Base-by-base conservation (phyloP, 139 green algal genomes). In the Asterochloris sp. region DNA sequence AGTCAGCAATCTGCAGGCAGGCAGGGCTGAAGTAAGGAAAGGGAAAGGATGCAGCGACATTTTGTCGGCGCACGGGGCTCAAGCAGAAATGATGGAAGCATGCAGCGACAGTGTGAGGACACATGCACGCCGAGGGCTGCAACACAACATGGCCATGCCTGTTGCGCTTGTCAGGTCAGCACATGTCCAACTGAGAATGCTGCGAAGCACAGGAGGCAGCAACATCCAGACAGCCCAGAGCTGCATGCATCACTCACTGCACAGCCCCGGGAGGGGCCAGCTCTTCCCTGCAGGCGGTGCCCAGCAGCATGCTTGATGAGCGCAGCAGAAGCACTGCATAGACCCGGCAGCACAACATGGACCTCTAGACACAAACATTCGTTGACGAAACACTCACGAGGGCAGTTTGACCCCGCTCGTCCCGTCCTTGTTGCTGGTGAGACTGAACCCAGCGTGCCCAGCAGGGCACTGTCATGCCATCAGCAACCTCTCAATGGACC, bases 1-100 rank as follows among this genome's bases (percentile, higher is more conserved):
- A 95, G 82, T 95, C 93, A 28, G 88, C 87, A 0, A 81, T 62
- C 77, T 81, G 76, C 60, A 78, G 15, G 38, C 17, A 47, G 16
- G 28, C 23, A 62, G 26, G 19, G 28, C 0, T 14, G 11, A 77
- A 19, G n/a, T 21, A 78, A 24, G 19, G 21, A 21, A 21, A 71
- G 66, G 19, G 21, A 24, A 71, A 24, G 19, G 1, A 71, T 71
- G 21, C 17, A 2, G 1, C 21, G 19, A 26, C 10, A 4, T 10
- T 71, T 6, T 71, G 66, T 4, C 4, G 21, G 17, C 19, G 4
- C 19, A 24, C 21, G 21, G 17, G 17, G 66, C 21, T 21, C 1
- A 26, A 71, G 19, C 21, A 26, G 17, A 24, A 21, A 71, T 21
- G 19, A 9, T 1, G 9, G n/a, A n/a, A n/a, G n/a, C n/a, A n/a